Base-by-base conservation (phyloP, 495 filamentous ascomycete species). In the Rusavskia elegans region DNA sequence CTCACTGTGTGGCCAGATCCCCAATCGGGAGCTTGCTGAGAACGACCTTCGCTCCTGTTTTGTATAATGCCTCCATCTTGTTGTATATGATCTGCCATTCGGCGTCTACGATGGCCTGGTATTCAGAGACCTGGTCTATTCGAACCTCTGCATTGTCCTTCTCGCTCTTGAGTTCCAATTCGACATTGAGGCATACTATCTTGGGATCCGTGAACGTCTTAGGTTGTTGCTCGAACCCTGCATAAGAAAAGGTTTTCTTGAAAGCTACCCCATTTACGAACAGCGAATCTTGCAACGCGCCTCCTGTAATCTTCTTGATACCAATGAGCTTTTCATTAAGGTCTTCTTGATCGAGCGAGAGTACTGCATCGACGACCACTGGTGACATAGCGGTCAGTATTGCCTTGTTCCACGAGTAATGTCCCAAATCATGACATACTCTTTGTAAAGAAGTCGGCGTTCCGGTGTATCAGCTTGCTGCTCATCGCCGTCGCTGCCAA, bases 21-120 rank as follows among this genome's bases (percentile, higher is more conserved):
- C 92, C 92, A 63, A 98, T 96, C 42, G 92, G 92, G 59, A 97
- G 75, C 72, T 97, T 98, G 65, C 87, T 94, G 46, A 98, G 79
- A 25, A 98, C 87, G 54, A 98, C 89, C 74, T 94, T 93, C 39
- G 92, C 92, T 45, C 90, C 92, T 5, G 90, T 95, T 64, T 88
- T 82, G 76, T 87, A 77, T 48, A 90, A 69, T 27, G 89, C 88
- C 69, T 98, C 90, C 60, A 97, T 81, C 76, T 98, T 98, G 76
- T 96, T 89, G 80, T 80, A 95, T 66, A 98, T 98, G 64, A 98
- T 98, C 70, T 95, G 86, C 92, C 92, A 98, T 68, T 98, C 92
- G 39, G 92, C 92, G 65, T 98, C 92, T 64, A 98, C 92, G 60
- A 98, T 94, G 46, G 92, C 92, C 71, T 98, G 92, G 73, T 98